A percentile compares a stretch with the other conserved stretches of the same genome.
These are phyloP conservation scores for Thozetella sp. DNA, from an alignment of 495 filamentous ascomycete genomes.

Conservation along the genomic window DNA sequence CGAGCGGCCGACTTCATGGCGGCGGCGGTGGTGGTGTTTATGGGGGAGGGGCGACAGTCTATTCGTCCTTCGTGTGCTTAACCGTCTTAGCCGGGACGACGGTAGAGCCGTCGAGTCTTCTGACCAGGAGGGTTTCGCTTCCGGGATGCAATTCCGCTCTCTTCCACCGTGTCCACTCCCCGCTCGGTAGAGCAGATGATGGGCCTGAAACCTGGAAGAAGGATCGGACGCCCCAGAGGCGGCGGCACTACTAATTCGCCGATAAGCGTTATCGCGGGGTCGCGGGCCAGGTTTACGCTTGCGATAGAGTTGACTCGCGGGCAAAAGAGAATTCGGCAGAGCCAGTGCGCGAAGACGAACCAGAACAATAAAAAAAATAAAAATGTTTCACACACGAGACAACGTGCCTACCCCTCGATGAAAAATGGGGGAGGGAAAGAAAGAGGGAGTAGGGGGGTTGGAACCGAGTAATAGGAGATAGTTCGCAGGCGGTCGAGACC, in stretches of 20 bases:
- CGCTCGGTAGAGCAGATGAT: neutral
- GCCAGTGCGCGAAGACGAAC: too few relatives aligned
- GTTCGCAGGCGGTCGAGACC: too few relatives aligned
- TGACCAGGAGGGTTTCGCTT: neutral
- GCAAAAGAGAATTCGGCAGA: too few relatives aligned
- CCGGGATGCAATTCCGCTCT: neutral
- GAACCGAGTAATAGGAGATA: too few relatives aligned
- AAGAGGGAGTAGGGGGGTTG: too few relatives aligned
- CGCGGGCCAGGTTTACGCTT: neutral
- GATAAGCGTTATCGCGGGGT: neutral
- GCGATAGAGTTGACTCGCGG: too few relatives aligned
- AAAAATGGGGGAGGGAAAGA: too few relatives aligned
- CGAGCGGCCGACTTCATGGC: slow-evolving; percentile 69
- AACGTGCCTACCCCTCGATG: too few relatives aligned
- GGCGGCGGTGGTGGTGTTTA: slow-evolving; percentile 5
- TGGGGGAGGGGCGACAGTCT: slow-evolving; percentile 16
- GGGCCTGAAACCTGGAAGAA: neutral
- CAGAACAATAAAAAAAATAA: too few relatives aligned
- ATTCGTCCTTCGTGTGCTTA: neutral
- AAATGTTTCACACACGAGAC: too few relatives aligned
- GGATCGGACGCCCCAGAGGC: slow-evolving; percentile 1
- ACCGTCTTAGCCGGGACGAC: neutral
- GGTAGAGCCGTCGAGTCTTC: neutral
- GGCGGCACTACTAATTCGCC: too few relatives aligned
- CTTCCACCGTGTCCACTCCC: neutral